A percentile compares a stretch with the other conserved stretches of the same genome.
Evolutionary conservation across 2,329 filamentous ascomycete species (phyloP).

Genomic region (Venturia pyrina): DNA sequence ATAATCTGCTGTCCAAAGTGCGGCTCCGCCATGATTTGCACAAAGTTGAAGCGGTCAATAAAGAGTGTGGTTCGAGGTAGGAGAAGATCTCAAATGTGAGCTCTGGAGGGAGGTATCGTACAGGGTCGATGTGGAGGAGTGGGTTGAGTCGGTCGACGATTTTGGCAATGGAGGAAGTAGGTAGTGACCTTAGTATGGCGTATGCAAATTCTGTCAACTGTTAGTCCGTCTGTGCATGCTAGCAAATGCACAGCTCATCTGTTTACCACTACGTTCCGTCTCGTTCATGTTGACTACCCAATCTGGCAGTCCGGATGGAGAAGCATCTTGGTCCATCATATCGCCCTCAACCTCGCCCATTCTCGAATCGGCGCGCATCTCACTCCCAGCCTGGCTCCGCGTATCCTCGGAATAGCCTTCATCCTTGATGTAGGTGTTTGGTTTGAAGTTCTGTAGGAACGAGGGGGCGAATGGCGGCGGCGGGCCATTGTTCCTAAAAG

Average conservation of each 20-base stretch:
- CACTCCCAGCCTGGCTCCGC: constrained; percentile 36
- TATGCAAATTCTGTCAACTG: constrained; percentile 62
- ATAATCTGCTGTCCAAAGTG: constrained; percentile 73
- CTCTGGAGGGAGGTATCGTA: constrained; percentile 75
- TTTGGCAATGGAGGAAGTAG: constrained; percentile 67
- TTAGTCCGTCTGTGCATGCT: background rate
- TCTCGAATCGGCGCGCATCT: constrained; percentile 27
- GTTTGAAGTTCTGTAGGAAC: constrained; percentile 7
- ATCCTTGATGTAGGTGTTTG: constrained; percentile 42
- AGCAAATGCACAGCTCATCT: background rate
- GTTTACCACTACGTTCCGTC: constrained; percentile 44
- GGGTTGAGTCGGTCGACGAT: constrained; percentile 75
- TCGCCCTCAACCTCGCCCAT: constrained; percentile 15
- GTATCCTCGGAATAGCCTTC: constrained; percentile 81
- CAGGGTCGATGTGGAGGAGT: constrained; percentile 85
- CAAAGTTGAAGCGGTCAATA: constrained; percentile 68
- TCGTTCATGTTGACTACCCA: constrained; percentile 47
- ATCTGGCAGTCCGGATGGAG: constrained; percentile 35
- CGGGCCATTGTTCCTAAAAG: background rate
- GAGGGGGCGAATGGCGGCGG: constrained; percentile 2
- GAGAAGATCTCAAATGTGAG: constrained; percentile 83
- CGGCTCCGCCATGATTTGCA: constrained; percentile 75
- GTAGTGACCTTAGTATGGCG: constrained; percentile 64
- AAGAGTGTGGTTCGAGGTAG: constrained; percentile 70
- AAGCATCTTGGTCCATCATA: constrained; percentile 22